Evolutionary conservation across 495 filamentous ascomycete species (phyloP).

Genomic region (Stereocaulon alpinum): DNA sequence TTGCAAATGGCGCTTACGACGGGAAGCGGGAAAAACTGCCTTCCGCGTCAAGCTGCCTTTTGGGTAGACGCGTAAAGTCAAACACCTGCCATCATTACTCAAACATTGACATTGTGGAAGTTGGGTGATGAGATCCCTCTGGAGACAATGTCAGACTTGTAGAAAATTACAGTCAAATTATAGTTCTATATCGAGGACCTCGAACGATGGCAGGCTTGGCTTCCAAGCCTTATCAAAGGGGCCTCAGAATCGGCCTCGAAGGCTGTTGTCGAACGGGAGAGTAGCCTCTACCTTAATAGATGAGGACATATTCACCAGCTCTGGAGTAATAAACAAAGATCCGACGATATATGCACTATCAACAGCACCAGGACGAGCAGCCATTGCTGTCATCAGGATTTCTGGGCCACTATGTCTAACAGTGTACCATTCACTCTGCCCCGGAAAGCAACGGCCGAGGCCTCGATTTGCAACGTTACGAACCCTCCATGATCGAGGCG

Average conservation of each 20-base stretch:
- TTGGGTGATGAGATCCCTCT: too few species aligned
- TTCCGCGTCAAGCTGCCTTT: neutral
- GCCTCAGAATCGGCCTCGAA: neutral
- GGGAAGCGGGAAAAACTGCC: neutral
- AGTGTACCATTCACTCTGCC: conserved; percentile 71
- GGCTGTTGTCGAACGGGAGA: neutral
- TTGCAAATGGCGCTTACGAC: neutral
- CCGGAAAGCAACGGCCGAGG: conserved; percentile 48
- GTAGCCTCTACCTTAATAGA: neutral
- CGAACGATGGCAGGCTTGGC: too few species aligned
- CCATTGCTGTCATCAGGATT: conserved; percentile 83
- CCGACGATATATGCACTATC: conserved; percentile 87
- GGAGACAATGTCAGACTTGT: too few species aligned
- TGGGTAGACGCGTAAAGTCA: too few species aligned
- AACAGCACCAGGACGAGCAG: conserved; percentile 73
- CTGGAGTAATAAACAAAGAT: conserved; percentile 5
- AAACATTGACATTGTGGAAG: too few species aligned
- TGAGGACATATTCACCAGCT: neutral
- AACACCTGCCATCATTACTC: too few species aligned
- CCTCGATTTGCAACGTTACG: conserved; percentile 70
- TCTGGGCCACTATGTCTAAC: conserved; percentile 68
- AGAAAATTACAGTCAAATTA: too few species aligned
- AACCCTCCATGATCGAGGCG: conserved; percentile 57
- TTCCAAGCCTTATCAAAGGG: neutral
- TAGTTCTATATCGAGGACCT: too few species aligned